phyloP scores from a whole-genome alignment of 345 rosid genomes.

The Garcia nutans region DNA sequence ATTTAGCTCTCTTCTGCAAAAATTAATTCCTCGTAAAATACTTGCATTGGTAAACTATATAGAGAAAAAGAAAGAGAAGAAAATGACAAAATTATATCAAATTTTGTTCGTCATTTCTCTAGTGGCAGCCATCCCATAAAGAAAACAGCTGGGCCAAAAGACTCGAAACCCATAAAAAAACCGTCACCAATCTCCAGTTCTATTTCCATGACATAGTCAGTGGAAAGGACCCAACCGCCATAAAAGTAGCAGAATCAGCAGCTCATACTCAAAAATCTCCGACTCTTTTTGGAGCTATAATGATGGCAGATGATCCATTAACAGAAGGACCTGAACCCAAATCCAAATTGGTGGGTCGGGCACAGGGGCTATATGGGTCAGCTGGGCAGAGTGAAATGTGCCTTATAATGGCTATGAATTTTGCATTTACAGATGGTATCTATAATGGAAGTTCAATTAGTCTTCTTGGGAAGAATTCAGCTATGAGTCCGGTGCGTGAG shows the following conservation, averaged over 20 bases:
- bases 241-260: constrained; percentile 44
- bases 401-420: constrained; percentile 26
- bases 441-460: constrained; percentile 22
- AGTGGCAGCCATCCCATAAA: constrained; percentile 21
- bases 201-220: constrained; percentile 67
- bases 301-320: constrained; percentile 28
- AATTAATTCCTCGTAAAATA: too few species aligned
- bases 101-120: constrained; percentile 19
- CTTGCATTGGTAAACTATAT: too few species aligned
- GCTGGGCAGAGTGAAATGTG: constrained; percentile 15
- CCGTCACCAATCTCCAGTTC: constrained; percentile 55
- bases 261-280: constrained; percentile 40
- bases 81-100: constrained; percentile 25
- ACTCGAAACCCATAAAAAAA: constrained; percentile 30
- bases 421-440: constrained; percentile 19
- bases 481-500: constrained; percentile 19
- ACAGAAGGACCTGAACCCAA: constrained; percentile 23
- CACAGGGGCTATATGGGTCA: constrained; percentile 28
- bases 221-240: constrained; percentile 54
- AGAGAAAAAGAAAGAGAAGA: neutral
- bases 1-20: too few species aligned
- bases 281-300: constrained; percentile 28
- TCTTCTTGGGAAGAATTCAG: constrained; percentile 26
- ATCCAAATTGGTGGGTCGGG: constrained; percentile 25
- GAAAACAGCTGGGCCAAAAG: constrained; percentile 32